Conservation (phyloP, 192 early-diverging fungal species). For the Backusella tuberculispora region DNA sequence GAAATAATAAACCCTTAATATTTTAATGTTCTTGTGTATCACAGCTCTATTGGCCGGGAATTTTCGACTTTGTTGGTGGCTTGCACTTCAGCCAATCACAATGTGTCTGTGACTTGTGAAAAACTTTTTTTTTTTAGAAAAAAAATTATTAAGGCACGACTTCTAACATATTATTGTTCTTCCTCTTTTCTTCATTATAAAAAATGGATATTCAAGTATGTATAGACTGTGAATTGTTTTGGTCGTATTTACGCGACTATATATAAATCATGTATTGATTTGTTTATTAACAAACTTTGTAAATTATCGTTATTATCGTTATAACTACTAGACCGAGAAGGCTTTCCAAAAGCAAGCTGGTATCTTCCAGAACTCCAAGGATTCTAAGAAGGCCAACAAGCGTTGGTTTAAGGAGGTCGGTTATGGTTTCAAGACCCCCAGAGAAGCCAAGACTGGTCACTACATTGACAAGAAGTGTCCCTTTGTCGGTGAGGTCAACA, state of each 20-base stretch:
- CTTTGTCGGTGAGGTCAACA: constrained; percentile 91
- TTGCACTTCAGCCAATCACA: neutral
- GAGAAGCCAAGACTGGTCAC: constrained; percentile 92
- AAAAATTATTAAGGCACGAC: neutral
- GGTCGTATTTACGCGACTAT: too few species aligned
- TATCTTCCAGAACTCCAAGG: constrained; percentile 92
- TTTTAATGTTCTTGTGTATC: neutral
- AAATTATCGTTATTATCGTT: neutral
- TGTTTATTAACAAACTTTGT: neutral
- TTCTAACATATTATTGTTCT: neutral
- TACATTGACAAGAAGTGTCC: constrained; percentile 99
- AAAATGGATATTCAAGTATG: constrained; percentile 27
- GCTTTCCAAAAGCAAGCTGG: constrained; percentile 96
- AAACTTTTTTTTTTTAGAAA: neutral
- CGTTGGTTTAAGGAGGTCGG: constrained; percentile 99
- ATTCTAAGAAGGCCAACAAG: constrained; percentile 65
- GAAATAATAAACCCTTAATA: neutral
- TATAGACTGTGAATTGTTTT: neutral
- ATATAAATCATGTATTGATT: neutral
- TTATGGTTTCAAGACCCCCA: constrained; percentile 98
- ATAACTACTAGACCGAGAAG: constrained; percentile 75
- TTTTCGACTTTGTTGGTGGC: neutral
- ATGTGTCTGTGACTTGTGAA: neutral
- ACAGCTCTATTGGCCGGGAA: too few species aligned
- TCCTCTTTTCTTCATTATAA: constrained; percentile 14